These are phyloP conservation scores for Trichoderma virens DNA, from an alignment of 495 filamentous ascomycete species.

Conservation along the genomic window DNA sequence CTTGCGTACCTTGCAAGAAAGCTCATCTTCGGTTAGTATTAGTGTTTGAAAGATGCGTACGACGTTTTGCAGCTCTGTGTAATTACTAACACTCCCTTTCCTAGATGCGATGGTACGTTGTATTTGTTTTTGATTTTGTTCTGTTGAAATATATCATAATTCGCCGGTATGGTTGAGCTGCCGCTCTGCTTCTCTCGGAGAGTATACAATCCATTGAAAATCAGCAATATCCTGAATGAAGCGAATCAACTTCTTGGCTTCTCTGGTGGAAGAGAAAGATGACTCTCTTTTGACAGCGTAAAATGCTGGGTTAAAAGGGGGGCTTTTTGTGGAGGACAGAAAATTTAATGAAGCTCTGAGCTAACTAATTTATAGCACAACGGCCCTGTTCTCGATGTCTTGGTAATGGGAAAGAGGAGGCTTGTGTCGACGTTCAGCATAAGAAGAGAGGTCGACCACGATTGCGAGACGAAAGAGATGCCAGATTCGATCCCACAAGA, in stretches of 20 bases:
- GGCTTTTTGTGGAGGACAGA: not conserved
- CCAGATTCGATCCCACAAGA: slow-evolving; percentile 44
- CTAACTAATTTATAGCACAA: slow-evolving; percentile 35
- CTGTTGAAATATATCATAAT: slow-evolving; percentile 8
- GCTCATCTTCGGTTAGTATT: slow-evolving; percentile 66
- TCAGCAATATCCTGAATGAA: not conserved
- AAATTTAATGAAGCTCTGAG: not conserved
- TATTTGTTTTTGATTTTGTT: slow-evolving; percentile 1
- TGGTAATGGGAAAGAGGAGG: slow-evolving; percentile 61
- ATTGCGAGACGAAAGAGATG: slow-evolving; percentile 70
- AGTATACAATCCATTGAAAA: not conserved
- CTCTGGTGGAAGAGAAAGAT: not conserved
- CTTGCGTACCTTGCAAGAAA: slow-evolving; percentile 94
- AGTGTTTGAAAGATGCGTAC: slow-evolving; percentile 9
- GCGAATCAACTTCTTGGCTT: not conserved
- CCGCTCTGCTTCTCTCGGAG: not conserved
- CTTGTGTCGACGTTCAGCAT: slow-evolving; percentile 92
- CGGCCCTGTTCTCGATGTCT: slow-evolving; percentile 56
- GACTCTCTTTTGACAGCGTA: not conserved
- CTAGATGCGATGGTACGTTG: slow-evolving; percentile 45
- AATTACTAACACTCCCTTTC: slow-evolving; percentile 13
- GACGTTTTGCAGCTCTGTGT: slow-evolving; percentile 17
- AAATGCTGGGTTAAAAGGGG: not conserved
- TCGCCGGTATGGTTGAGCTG: not conserved
- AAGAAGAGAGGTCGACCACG: slow-evolving; percentile 92